These are phyloP conservation scores for Suillus bovinus DNA, from an alignment of 768 basidiomycete species.

Conservation along the genomic window DNA sequence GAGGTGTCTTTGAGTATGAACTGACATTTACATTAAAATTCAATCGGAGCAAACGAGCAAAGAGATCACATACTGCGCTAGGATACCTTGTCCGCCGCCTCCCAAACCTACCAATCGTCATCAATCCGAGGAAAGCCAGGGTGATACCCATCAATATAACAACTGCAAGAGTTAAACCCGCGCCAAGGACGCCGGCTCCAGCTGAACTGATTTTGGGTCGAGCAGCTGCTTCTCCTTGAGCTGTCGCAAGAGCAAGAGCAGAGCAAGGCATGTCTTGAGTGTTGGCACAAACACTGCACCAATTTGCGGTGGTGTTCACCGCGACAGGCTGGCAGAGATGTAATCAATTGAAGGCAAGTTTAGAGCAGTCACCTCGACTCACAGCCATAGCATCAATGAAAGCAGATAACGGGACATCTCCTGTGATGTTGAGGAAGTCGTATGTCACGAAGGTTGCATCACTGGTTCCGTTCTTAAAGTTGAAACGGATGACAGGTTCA, in stretches of 20 bases:
- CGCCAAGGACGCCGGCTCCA: slow-evolving; percentile 70
- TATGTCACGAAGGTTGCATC: slow-evolving; percentile 48
- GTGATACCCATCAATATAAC: slow-evolving; percentile 37
- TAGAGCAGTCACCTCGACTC: slow-evolving; percentile 13
- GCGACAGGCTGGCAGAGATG: slow-evolving; percentile 40
- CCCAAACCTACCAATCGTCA: slow-evolving; percentile 26
- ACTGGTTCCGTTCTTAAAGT: slow-evolving; percentile 67
- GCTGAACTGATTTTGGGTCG: slow-evolving; percentile 45
- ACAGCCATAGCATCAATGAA: slow-evolving; percentile 48
- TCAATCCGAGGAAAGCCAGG: slow-evolving; percentile 42
- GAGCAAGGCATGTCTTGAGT: slow-evolving; percentile 57
- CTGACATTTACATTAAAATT: slow-evolving; percentile 15
- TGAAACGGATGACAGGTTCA: slow-evolving; percentile 58
- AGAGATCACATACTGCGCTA: slow-evolving; percentile 19
- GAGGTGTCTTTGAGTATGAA: slow-evolving; percentile 21
- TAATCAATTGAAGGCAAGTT: slow-evolving; percentile 2
- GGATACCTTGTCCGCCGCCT: slow-evolving; percentile 1
- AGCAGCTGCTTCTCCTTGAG: slow-evolving; percentile 33
- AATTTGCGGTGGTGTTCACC: slow-evolving; percentile 52
- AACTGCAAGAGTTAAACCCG: slow-evolving; percentile 51
- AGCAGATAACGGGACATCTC: slow-evolving; percentile 54
- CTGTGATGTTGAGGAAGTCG: slow-evolving; percentile 43
- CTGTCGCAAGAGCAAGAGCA: slow-evolving; percentile 37
- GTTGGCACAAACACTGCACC: slow-evolving; percentile 64
- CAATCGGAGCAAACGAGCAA: background rate